These are phyloP conservation scores for Phytophthora pistaciae DNA, from an alignment of 352 stramenopile genomes.

Conservation along the genomic window DNA sequence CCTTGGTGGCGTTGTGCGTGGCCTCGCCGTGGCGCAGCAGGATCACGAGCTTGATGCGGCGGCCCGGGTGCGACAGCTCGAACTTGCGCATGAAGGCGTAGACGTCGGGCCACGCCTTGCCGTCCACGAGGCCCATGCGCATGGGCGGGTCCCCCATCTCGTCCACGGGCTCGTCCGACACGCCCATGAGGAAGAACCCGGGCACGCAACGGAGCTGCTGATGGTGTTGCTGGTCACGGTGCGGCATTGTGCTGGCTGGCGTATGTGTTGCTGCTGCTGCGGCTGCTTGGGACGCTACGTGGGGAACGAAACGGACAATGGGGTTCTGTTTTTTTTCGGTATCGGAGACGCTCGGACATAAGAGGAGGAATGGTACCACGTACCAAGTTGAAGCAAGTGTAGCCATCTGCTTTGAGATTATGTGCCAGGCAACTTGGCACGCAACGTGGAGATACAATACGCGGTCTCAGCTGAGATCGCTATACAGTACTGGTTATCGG, in stretches of 20 bases:
- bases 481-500: too few relatives aligned
- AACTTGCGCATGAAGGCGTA: slow-evolving; percentile 45
- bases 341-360: background rate
- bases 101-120: slow-evolving; percentile 50
- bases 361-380: background rate
- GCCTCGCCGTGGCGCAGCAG: slow-evolving; percentile 75
- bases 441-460: too few relatives aligned
- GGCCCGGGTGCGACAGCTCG: slow-evolving; percentile 21
- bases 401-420: background rate
- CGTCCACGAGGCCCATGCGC: slow-evolving; percentile 54
- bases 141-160: slow-evolving; percentile 42
- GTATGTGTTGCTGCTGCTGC: too few relatives aligned
- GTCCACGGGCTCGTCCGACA: slow-evolving; percentile 40
- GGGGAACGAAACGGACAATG: slow-evolving; percentile 28
- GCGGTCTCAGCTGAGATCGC: too few relatives aligned
- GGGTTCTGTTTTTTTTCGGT: slow-evolving; percentile 17
- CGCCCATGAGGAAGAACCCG: slow-evolving; percentile 55
- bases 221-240: background rate
- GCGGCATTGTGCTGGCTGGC: background rate
- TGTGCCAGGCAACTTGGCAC: too few relatives aligned
- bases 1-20: slow-evolving; percentile 74
- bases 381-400: slow-evolving; percentile 9
- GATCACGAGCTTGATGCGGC: slow-evolving; percentile 60
- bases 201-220: slow-evolving; percentile 41
- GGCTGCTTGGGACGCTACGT: slow-evolving; percentile 7